Evolutionary conservation across 306 rosid species (phyloP), one percentile per base, ranked within the genome.

Genomic region (Fragaria iinumae): DNA sequence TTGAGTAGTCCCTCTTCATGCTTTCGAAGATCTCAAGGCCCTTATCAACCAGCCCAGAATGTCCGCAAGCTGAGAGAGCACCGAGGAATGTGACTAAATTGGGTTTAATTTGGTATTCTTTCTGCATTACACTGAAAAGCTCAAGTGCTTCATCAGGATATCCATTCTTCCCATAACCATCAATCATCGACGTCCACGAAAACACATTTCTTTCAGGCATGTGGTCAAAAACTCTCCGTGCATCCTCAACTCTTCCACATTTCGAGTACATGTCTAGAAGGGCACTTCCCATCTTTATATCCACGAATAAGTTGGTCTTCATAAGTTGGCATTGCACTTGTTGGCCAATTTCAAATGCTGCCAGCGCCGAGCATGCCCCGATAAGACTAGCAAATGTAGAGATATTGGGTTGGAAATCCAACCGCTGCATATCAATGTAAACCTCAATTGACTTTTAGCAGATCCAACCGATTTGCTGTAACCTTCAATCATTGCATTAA

Each of bases 111-210:
- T 76, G 60, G 79, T 77, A 27, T 25, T 25, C 27, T 25, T 68
- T 76, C 81, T 77, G 88, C 95, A 91, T 90, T 78, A 41, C 71
- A 55, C 16, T 50, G 75, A 94, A 92, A 55, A 94, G 86, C 75
- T 88, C 84, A 32, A 94, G 90, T 72, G 96, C 95, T 86, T 89
- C 90, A 39, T 70, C 72, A 29, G 96, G 85, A 82, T 80, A 86
- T 75, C 95, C 96, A 69, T 89, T 91, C 79, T 92, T 94, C 69
- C 97, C 98, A 77, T 90, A 94, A 67, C 97, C 98, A 82, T 94
- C 98, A 36, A 94, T 89, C 97, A 90, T 89, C 64, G 98, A 94
- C 48, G 96, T 91, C 98, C 97, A 94, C 3, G 98, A 89, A 84
- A 90, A 92, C 11, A 94, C 95, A 76, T 94, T 94, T 79, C 83